phyloP scores from a whole-genome alignment of 768 basidiomycete species.

The Boletus tomentosulus region DNA sequence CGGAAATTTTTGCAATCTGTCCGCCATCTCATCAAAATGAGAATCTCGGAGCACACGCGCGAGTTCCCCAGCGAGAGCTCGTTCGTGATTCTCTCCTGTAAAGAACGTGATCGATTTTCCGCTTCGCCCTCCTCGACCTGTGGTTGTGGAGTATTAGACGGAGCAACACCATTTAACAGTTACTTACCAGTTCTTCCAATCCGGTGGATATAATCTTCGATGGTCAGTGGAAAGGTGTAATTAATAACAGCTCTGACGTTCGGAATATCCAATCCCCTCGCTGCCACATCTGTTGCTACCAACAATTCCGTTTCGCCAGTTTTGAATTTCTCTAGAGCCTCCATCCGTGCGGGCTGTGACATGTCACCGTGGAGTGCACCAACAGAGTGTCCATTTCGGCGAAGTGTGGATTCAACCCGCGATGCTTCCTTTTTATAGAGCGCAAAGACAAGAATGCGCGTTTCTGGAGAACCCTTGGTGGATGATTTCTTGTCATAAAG shows the following conservation, averaged over 20 bases:
- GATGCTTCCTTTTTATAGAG: conserved; percentile 97
- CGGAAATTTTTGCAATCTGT: no score
- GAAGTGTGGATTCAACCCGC: conserved; percentile 79
- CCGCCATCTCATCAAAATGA: no score
- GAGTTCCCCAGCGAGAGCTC: conserved; percentile 85
- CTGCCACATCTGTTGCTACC: conserved; percentile 97
- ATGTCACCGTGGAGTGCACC: conserved; percentile 89
- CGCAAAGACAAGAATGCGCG: conserved; percentile 86
- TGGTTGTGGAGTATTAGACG: neutral
- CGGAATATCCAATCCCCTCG: conserved; percentile 95
- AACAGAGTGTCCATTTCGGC: conserved; percentile 70
- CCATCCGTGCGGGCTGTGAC: conserved; percentile 78
- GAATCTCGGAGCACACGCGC: conserved; percentile 87
- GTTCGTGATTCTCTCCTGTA: conserved; percentile 87
- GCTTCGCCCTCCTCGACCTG: conserved; percentile 83
- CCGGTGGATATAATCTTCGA: conserved; percentile 90
- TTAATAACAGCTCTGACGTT: conserved; percentile 93
- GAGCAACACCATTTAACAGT: neutral
- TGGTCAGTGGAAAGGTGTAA: conserved; percentile 96
- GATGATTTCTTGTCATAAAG: conserved; percentile 62
- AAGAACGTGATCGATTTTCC: conserved; percentile 97
- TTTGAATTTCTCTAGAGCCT: conserved; percentile 84
- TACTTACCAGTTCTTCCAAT: conserved; percentile 78
- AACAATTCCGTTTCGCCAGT: conserved; percentile 73
- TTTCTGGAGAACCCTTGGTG: conserved; percentile 43